phyloP scores from a whole-genome alignment of 768 basidiomycete genomes.

The Dacryopinax primogenitus region DNA sequence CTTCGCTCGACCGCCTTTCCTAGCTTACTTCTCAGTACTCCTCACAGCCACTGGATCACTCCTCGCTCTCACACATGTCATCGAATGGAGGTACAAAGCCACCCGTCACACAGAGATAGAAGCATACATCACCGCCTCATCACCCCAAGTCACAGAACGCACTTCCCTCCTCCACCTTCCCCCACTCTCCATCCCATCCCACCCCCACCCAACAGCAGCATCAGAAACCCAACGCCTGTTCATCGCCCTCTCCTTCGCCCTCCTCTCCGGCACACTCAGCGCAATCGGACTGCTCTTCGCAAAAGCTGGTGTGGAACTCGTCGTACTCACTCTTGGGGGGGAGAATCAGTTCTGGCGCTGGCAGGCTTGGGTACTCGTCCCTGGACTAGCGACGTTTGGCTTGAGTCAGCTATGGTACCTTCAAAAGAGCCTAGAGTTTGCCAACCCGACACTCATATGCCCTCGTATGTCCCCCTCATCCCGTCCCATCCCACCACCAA shows the following conservation, averaged over 20 bases:
- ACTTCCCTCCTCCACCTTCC: constrained; percentile 4
- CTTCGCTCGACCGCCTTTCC: constrained; percentile 62
- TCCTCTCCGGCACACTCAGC: constrained; percentile 73
- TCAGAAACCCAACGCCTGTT: constrained; percentile 32
- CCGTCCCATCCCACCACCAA: background rate
- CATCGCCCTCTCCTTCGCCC: constrained; percentile 73
- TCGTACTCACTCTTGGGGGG: constrained; percentile 62
- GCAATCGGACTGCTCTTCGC: constrained; percentile 90
- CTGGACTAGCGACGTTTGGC: constrained; percentile 59
- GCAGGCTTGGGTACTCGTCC: constrained; percentile 70
- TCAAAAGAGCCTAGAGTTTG: constrained; percentile 64
- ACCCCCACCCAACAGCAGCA: constrained; percentile 6
- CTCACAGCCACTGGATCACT: background rate
- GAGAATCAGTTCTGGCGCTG: constrained; percentile 73
- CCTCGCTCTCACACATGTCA: constrained; percentile 49
- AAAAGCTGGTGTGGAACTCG: constrained; percentile 82
- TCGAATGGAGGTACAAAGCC: constrained; percentile 43
- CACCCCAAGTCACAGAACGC: constrained; percentile 27
- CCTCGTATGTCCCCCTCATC: constrained; percentile 44
- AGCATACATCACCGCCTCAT: constrained; percentile 14
- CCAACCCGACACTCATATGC: constrained; percentile 75
- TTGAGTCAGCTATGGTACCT: constrained; percentile 75
- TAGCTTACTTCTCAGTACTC: constrained; percentile 60
- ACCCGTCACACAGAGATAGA: constrained; percentile 8
- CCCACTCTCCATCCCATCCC: background rate